phyloP scores from a whole-genome alignment of 805 yeast genomes.

The Wickerhamomyces bovis region DNA sequence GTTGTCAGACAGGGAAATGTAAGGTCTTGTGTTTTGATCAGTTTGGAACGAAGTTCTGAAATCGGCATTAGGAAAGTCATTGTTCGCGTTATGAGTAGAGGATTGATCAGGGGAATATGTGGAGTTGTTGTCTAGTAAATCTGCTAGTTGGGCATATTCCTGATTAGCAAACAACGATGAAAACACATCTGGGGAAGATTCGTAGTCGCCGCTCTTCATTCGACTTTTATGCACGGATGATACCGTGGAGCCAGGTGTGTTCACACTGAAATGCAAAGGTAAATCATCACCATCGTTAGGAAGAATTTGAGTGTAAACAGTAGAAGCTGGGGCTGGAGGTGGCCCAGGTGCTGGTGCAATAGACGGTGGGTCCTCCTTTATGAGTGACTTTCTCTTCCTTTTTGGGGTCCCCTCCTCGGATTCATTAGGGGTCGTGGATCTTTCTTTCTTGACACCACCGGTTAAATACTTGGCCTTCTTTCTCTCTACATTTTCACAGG shows the following conservation, averaged over 20 bases:
- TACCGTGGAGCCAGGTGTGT: neutral
- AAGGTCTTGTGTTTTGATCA: constrained; percentile 25
- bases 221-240: neutral
- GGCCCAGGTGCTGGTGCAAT: neutral
- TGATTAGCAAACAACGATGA: constrained; percentile 33
- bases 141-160: constrained; percentile 36
- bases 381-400: neutral
- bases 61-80: constrained; percentile 16
- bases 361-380: neutral
- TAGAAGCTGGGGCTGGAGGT: neutral
- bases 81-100: constrained; percentile 11
- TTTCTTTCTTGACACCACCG: neutral
- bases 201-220: constrained; percentile 1
- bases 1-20: constrained; percentile 23
- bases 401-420: neutral
- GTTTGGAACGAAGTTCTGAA: constrained; percentile 23
- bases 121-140: constrained; percentile 25
- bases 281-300: neutral
- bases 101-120: constrained; percentile 16
- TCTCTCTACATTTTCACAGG: constrained; percentile 54
- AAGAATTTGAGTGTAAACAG: neutral
- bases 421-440: neutral
- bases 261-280: neutral
- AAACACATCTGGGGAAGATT: constrained; percentile 23
- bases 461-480: constrained; percentile 35